phyloP scores from a whole-genome alignment of 257 asterid species.

The Nicotiana otophora region DNA sequence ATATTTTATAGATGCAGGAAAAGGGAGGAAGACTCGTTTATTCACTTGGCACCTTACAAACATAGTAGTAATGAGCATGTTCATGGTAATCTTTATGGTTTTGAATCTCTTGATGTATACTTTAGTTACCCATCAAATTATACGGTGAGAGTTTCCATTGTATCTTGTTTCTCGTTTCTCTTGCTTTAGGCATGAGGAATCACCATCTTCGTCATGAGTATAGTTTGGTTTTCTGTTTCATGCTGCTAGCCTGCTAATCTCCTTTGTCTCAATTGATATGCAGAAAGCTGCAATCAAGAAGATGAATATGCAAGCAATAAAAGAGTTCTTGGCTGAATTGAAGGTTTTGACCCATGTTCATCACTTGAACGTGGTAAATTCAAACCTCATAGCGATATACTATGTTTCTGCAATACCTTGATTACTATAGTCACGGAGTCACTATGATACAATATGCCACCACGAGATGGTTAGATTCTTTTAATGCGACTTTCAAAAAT shows the following conservation, averaged over 20 bases:
- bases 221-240: too few relatives aligned
- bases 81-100: constrained; percentile 28
- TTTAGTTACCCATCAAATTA: background rate
- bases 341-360: too few relatives aligned
- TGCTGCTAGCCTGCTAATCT: background rate
- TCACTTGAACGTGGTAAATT: too few relatives aligned
- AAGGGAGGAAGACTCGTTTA: constrained; percentile 17
- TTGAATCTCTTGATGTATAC: too few relatives aligned
- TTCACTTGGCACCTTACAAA: constrained; percentile 14
- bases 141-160: background rate
- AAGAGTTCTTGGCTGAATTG: too few relatives aligned
- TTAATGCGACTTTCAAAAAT: background rate
- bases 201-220: background rate
- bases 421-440: too few relatives aligned
- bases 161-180: background rate
- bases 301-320: constrained; percentile 24
- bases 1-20: constrained; percentile 35
- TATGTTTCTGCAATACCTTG: too few relatives aligned
- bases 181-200: background rate
- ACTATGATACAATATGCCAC: too few relatives aligned
- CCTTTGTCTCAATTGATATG: constrained; percentile 13
- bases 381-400: too few relatives aligned
- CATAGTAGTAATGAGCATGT: constrained; percentile 18
- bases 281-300: constrained; percentile 79
- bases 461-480: background rate